Base-by-base conservation (phyloP, 2,329 filamentous ascomycete species). In the Zymoseptoria pseudotritici region DNA sequence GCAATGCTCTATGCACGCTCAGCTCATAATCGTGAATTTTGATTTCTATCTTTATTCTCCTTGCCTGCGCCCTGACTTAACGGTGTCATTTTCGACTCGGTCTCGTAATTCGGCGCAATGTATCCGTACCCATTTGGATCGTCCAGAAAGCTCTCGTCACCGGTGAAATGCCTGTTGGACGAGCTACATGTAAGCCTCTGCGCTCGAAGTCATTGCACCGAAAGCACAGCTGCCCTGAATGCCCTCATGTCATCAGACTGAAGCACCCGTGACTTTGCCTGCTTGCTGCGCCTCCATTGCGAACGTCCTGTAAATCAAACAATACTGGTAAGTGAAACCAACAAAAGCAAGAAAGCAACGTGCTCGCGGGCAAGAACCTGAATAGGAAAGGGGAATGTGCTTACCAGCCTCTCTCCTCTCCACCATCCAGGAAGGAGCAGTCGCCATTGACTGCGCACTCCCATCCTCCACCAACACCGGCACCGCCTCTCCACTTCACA, bases 361-460 rank as follows among this genome's bases (percentile, higher is more conserved):
- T 46, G 36, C 13, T 21, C 31, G 50, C 29, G 20, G 4, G 50
- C 49, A 50, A 49, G 49, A 62, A 68, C 22, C 31, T n/a, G 61
- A 61, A 61, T 61, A 67, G 31, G 21, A 56, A 67, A 62, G 62
- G 63, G 64, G 51, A 63, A 65, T 53, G 57, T n/a, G n/a, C 80
- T 76, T 75, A 94, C 91, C 93, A 97, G 71, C 91, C 91, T 77
- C 92, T 82, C 75, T 97, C 93, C 68, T 89, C 87, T 7, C 93
- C 93, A 58, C 83, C 82, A 57, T 80, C 84, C 66, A 97, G 78
- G 75, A 93, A 96, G 61, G 83, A 86, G 70, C 91, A 96, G 73
- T 96, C 90, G 17, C 91, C 91, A 76, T 96, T 93, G 57, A 83
- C 72, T 61, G 85, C 82, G 71, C 91, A 92, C 50, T 84, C 81